Evolutionary conservation across 495 filamentous ascomycete species (phyloP).

Genomic region (Podospora pseudopauciseta): DNA sequence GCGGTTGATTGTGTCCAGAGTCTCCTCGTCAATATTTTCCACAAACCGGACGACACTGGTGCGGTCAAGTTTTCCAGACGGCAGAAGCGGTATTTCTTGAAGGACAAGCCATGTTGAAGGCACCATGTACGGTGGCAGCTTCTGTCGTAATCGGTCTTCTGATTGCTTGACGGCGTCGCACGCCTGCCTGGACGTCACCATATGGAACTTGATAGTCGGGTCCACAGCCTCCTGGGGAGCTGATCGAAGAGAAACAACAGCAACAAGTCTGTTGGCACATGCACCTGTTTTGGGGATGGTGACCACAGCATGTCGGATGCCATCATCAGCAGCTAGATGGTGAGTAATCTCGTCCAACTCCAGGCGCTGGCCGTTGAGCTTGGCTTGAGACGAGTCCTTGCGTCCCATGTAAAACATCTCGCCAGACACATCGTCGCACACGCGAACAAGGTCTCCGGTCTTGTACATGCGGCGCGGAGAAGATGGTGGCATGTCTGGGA

Average conservation of each 20-base stretch:
- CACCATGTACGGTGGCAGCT: conserved; percentile 52
- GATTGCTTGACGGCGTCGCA: conserved; percentile 21
- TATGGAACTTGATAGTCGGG: conserved; percentile 5
- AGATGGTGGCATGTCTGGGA: conserved; percentile 8
- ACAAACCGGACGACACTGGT: conserved; percentile 29
- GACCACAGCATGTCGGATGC: conserved; percentile 23
- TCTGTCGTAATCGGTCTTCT: conserved; percentile 24
- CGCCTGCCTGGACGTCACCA: conserved; percentile 13
- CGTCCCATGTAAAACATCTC: conserved; percentile 49
- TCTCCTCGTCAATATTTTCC: conserved; percentile 16
- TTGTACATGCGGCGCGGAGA: conserved; percentile 45
- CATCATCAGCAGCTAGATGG: conserved; percentile 29
- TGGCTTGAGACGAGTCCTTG: conserved; percentile 35
- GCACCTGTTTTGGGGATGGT: conserved; percentile 20
- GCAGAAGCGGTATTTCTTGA: conserved; percentile 45
- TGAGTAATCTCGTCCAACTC: conserved; percentile 53
- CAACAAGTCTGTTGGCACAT: conserved; percentile 22
- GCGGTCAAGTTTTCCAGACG: conserved; percentile 56
- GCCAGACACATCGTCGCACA: conserved; percentile 44
- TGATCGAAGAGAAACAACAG: conserved; percentile 14
- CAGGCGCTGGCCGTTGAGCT: conserved; percentile 38
- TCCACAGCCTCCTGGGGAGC: not conserved
- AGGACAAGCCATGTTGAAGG: conserved; percentile 55
- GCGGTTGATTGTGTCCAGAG: conserved; percentile 12
- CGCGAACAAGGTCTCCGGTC: conserved; percentile 56